Base-by-base conservation (phyloP, 108 stramenopile genomes). In the Conticribra guillardii region DNA sequence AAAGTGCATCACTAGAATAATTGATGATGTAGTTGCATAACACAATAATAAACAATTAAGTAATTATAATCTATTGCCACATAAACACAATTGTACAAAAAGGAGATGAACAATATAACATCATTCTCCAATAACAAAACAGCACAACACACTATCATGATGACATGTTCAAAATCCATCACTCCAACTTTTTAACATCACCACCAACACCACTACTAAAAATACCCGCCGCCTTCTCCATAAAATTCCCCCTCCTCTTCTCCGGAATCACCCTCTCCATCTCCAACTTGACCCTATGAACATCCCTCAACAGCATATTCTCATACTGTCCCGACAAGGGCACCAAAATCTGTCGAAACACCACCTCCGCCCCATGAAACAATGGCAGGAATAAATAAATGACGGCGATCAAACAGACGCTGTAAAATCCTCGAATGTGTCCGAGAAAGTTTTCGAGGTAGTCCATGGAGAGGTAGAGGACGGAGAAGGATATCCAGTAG, bases 391-490 rank as follows among this genome's bases (percentile, higher is more conserved):
- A 74, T 15, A 84, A 29, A 45, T 81, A 85, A 8, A 82, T 46
- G 1, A 68, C 82, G 11, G 76, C 67, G 5, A 63, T 28, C 31
- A 85, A 33, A 49, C 72, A 74, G 16, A 82, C 16, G 21, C 52
- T 60, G 78, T 85, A 85, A 45, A 85, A 78, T 50, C 84, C 84
- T n/a, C 54, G 73, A 60, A 85, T 78, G 32, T 48, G 41, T 1
- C 83, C 83, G 19, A 82, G 29, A 58, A 76, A 82, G 33, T 71
- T 79, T 54, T 85, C 84, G 24, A 81, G 65, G 28, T 71, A 79
- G 55, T 78, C 76, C 84, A 85, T 85, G 17, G 54, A 56, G 26
- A 82, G 23, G 51, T 73, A 82, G 1, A 85, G 71, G 5, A 79
- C 14, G 41, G 67, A 64, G 58, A 75, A 85, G 29, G 81, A 79